Base-by-base conservation (phyloP, 129 eudicot species). In the Flaveria linearis region DNA sequence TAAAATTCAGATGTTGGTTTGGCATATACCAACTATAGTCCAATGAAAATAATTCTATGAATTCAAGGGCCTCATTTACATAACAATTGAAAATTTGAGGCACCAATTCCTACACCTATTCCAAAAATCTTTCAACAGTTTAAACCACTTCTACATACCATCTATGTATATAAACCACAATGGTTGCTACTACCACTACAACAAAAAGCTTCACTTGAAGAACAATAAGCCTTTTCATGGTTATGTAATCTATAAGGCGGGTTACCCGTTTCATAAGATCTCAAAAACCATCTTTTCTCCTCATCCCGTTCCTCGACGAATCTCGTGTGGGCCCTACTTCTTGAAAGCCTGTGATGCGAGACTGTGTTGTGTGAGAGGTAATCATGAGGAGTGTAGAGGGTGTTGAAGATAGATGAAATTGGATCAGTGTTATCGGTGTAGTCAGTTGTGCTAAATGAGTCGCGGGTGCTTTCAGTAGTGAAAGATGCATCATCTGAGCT, bases 401-500 rank as follows among this genome's bases (percentile, higher is more conserved):
- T 72, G 80, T 80, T 82, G 68, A 88, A 86, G 73, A 93, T 81
- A 12, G 95, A 88, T 49, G 92, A 86, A 74, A 90, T 41, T 1
- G 96, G 88, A 70, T 85, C 98, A 7, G 67, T 80, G 79, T 77
- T 84, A 60, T 91, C 93, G 15, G 85, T 60, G 43, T 86, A 77
- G 61, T 89, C 98, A 58, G 81, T 82, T n/a, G 91, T 86, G 73
- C 96, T 88, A 77, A 92, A 88, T 20, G 98, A 92, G 85, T 92
- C 98, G 50, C 98, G 73, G n/a, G 98, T 90, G 75, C 98, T 92
- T 80, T 92, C 98, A 4, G 96, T 92, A 26, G 96, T 92, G 81
- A 92, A 92, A 57, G 98, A 92, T 60, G 98, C 93, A 1, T 92
- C 98, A 23, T 92, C 98, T 16, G 98, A 92, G 87, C 94, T 92